Conservation (phyloP, 257 asterid genomes). For the Striga asiatica region DNA sequence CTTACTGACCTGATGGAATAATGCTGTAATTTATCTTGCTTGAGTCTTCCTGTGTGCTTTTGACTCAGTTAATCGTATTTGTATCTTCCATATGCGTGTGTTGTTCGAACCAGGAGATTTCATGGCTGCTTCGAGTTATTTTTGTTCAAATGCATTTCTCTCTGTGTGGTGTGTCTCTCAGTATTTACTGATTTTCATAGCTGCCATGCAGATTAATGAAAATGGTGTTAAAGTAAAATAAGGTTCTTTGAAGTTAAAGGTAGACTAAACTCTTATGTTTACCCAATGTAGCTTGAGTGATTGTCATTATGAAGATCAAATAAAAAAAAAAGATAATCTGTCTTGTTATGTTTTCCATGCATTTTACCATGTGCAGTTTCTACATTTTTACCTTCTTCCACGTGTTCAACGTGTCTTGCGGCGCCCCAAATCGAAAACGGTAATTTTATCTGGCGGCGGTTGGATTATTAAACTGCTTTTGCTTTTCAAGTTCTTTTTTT, state of each 20-base stretch:
- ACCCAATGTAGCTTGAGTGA: not conserved
- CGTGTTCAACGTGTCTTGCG: slow-evolving; percentile 13
- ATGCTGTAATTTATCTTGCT: too few species aligned
- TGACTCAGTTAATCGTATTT: too few species aligned
- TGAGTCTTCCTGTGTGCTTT: too few species aligned
- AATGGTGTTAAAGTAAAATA: not conserved
- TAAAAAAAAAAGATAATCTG: too few species aligned
- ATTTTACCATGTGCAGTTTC: slow-evolving; percentile 5
- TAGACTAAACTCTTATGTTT: not conserved
- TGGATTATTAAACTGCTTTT: too few species aligned
- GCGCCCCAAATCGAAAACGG: not conserved
- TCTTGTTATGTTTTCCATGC: not conserved
- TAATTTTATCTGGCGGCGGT: not conserved
- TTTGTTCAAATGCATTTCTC: not conserved
- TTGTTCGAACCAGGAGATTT: too few species aligned
- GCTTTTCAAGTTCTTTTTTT: not conserved
- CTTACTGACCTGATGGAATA: too few species aligned
- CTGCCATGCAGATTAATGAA: slow-evolving; percentile 15
- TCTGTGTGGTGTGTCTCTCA: not conserved
- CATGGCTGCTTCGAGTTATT: too few species aligned
- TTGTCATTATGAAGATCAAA: not conserved
- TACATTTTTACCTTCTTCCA: slow-evolving; percentile 15
- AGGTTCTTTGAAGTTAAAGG: not conserved
- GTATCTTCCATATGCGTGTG: too few species aligned
- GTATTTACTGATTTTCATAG: not conserved